phyloP scores from a whole-genome alignment of 768 basidiomycete species.

The Boletus insuetus region DNA sequence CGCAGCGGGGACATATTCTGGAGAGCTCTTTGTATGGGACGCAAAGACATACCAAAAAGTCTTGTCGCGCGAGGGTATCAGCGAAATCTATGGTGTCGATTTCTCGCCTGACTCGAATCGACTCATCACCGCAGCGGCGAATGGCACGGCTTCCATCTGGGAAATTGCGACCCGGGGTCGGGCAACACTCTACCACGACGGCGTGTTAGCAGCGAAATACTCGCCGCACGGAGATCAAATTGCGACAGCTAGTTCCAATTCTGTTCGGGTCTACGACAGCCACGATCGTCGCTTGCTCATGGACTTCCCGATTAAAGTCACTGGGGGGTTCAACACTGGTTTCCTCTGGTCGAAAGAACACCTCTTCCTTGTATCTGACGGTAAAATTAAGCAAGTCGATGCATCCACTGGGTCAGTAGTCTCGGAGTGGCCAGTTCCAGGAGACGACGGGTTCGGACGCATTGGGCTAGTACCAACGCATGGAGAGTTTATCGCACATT shows the following conservation, averaged over 20 bases:
- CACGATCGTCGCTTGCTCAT: background rate
- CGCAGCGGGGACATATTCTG: background rate
- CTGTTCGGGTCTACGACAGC: background rate
- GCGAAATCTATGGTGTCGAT: background rate
- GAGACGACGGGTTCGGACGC: background rate
- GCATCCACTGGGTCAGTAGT: background rate
- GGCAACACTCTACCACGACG: background rate
- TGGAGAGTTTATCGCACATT: background rate
- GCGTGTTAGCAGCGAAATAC: background rate
- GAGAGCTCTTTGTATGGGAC: background rate
- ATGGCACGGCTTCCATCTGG: background rate
- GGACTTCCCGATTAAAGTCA: background rate
- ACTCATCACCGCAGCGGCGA: background rate
- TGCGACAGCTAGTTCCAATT: background rate
- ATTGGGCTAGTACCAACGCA: background rate
- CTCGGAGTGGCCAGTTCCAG: background rate
- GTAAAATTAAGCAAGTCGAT: background rate
- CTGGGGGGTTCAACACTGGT: background rate
- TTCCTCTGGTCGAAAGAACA: background rate
- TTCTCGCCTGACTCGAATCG: background rate
- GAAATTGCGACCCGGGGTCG: background rate
- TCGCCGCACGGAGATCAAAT: background rate
- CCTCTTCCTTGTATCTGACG: background rate
- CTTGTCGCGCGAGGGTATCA: background rate
- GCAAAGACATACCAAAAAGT: background rate